Evolutionary conservation across 2,329 filamentous ascomycete genomes (phyloP).

Genomic region (Phaeosphaeria sp.): DNA sequence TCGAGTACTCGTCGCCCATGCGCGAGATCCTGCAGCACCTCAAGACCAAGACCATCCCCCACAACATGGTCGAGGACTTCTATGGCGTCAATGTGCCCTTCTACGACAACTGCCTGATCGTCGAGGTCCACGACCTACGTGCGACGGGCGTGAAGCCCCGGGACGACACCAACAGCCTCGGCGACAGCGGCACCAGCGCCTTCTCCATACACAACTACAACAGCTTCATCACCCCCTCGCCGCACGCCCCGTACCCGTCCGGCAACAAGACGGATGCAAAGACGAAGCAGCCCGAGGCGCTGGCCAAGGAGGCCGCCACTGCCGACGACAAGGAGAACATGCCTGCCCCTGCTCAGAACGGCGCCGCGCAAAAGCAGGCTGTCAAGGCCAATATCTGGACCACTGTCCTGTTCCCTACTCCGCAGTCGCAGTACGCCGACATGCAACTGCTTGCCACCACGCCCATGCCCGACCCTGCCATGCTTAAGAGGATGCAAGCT

Average conservation of each 20-base stretch:
- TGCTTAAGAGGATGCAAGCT: constrained; percentile 57
- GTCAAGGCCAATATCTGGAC: constrained; percentile 69
- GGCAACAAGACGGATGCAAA: constrained; percentile 35
- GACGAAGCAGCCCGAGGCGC: constrained; percentile 27
- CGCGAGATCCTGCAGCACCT: constrained; percentile 80
- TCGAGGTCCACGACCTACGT: constrained; percentile 90
- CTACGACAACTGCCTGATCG: constrained; percentile 91
- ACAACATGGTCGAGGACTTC: constrained; percentile 85
- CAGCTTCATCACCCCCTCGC: constrained; percentile 86
- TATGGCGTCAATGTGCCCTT: constrained; percentile 75
- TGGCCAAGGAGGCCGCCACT: constrained; percentile 47
- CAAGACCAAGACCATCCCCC: constrained; percentile 77
- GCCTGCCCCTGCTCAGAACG: constrained; percentile 59
- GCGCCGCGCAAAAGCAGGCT: constrained; percentile 53
- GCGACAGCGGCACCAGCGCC: constrained; percentile 67
- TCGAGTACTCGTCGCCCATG: constrained; percentile 93
- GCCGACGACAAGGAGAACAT: constrained; percentile 65
- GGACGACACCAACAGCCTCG: constrained; percentile 56
- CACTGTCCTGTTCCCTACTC: constrained; percentile 84
- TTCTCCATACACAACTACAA: constrained; percentile 95
- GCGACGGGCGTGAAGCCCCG: constrained; percentile 66
- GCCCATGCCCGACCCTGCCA: constrained; percentile 60
- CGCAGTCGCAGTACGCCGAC: constrained; percentile 76
- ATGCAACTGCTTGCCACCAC: constrained; percentile 78
- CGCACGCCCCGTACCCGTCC: constrained; percentile 74